Evolutionary conservation across 75 land plant species (phyloP).

Genomic region (Cunninghamia lanceolata): DNA sequence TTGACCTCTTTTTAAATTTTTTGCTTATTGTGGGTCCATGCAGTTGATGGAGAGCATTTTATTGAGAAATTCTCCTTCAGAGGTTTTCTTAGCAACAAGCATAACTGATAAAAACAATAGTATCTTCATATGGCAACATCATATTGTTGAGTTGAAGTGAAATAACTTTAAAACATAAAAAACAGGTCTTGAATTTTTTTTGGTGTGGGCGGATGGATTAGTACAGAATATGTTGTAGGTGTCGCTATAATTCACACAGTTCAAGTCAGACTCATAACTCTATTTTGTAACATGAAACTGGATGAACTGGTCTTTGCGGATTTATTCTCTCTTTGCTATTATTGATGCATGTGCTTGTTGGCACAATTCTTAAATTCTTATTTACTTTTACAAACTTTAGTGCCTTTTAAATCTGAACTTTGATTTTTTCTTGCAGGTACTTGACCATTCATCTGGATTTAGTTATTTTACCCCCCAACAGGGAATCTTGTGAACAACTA

Average conservation of each 20-base stretch:
- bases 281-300: neutral
- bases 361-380: neutral
- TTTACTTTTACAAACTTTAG: neutral
- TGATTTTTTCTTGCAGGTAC: neutral
- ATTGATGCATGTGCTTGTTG: neutral
- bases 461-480: neutral
- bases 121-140: neutral
- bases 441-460: neutral
- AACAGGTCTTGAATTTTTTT: neutral
- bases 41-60: neutral
- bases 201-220: too few relatives aligned
- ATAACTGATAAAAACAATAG: neutral
- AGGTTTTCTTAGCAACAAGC: neutral
- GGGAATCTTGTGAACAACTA: neutral
- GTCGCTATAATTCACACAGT: neutral
- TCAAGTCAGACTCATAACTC: neutral
- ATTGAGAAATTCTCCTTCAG: too few relatives aligned
- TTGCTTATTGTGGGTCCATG: neutral
- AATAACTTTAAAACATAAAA: neutral
- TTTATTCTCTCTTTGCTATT: neutral
- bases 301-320: neutral
- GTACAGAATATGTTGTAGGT: neutral
- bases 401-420: neutral
- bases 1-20: too few relatives aligned
- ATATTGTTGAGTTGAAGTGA: neutral